Evolutionary conservation across 805 yeast species (phyloP), one percentile per base, ranked within the genome.

Genomic region (Kodamaea nitidulidarum): DNA sequence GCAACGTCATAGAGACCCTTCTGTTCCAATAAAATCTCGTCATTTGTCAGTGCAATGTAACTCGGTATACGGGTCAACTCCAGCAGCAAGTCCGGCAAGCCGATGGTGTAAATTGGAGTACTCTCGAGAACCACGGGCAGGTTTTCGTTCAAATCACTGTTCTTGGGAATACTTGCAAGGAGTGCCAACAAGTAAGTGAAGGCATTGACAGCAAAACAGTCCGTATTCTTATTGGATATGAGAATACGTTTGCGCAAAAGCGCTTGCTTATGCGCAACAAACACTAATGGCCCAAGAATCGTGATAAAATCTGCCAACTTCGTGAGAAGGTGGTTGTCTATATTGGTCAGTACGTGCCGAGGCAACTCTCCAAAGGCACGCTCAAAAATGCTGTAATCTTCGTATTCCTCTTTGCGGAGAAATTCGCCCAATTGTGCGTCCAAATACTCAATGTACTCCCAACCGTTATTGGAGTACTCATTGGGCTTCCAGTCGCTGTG

Each of bases 1-100:
- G 61, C 71, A 24, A 52, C 39, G 44, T 82, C 87, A 51, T 73
- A 81, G 3, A 78, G 47, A 8, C 65, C 61, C 11, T 52, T 51
- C 46, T 80, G 81, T 43, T 71, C 76, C 49, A 80, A 61, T 22
- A 84, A 58, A 16, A 84, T 75, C 32, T 76, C 81, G 51, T 84
- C 95, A 15, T 81, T 73, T 2, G 91, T 80, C 5, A 77, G 66
- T 2, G 81, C 88, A 28, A 81, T 63, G 48, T 62, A 81, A 1
- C 76, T 73, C 11, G 51, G 45, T n/a, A 43, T 34, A 21, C 48
- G 36, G 2, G 48, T 16, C 28, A 58, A 44, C 8, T 44, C 38
- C 26, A 38, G 39, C 70, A 49, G 52, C 60, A 70, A 36, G 54
- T 84, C 91, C 38, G 72, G 70, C 22, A 84, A 70, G 15, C 84